Conservation (phyloP, 306 rosid species). For the Astragalus membranaceus region DNA sequence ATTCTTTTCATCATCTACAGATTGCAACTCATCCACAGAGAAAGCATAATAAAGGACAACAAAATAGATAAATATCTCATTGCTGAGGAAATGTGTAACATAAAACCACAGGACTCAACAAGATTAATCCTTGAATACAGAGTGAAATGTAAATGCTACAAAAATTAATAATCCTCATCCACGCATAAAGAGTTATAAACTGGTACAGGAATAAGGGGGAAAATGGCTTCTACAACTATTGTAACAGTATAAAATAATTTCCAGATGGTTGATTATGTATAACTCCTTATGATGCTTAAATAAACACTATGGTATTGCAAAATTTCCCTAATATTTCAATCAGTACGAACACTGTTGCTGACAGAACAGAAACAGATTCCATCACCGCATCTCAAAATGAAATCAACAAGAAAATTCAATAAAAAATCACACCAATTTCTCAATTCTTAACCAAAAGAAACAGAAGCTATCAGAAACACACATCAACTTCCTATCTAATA, state of each 20-base stretch:
- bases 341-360: neutral
- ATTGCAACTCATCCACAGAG: slow-evolving; percentile 1
- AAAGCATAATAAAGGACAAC: neutral
- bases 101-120: neutral
- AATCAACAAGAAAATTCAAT: neutral
- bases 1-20: neutral
- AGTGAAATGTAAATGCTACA: neutral
- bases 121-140: neutral
- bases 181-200: neutral
- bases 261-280: too few relatives aligned
- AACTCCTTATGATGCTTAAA: neutral
- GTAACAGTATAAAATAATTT: too few relatives aligned
- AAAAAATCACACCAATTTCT: neutral
- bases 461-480: slow-evolving; percentile 1
- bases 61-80: neutral
- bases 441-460: neutral
- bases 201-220: neutral
- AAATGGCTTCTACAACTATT: neutral
- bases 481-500: neutral
- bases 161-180: neutral
- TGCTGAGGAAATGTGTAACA: neutral
- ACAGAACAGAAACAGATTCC: slow-evolving; percentile 14
- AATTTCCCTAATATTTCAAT: neutral
- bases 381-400: neutral
- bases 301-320: neutral